phyloP scores from a whole-genome alignment of 371 early-diverging fungal species.

The Blakeslea trispora region DNA sequence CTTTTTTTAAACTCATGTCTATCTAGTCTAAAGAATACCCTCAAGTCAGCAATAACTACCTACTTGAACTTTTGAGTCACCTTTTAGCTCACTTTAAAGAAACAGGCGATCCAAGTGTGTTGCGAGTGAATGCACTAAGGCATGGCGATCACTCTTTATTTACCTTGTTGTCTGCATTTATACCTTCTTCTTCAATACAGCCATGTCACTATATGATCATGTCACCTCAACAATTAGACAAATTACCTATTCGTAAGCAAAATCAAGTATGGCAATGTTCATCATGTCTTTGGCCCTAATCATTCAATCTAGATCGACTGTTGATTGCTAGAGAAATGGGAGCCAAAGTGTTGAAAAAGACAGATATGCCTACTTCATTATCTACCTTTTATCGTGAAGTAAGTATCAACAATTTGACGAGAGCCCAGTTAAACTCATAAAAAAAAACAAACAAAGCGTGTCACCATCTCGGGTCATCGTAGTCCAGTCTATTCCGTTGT shows the following conservation, averaged over 20 bases:
- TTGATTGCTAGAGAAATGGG: conserved; percentile 39
- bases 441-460: too few relatives aligned
- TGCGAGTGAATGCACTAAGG: conserved; percentile 37
- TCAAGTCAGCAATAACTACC: conserved; percentile 27
- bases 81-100: conserved; percentile 38
- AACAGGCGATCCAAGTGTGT: conserved; percentile 33
- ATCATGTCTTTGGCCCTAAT: too few relatives aligned
- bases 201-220: conserved; percentile 31
- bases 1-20: too few relatives aligned
- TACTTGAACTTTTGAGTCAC: conserved; percentile 28
- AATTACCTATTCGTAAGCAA: conserved; percentile 32
- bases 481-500: conserved; percentile 72
- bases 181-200: conserved; percentile 20
- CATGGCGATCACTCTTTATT: conserved; percentile 47
- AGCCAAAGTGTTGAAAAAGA: conserved; percentile 20
- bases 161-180: conserved; percentile 45
- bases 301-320: conserved; percentile 37
- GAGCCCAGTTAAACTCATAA: too few relatives aligned
- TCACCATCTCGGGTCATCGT: conserved; percentile 76
- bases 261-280: too few relatives aligned
- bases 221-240: conserved; percentile 20
- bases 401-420: too few relatives aligned
- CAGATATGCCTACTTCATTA: conserved; percentile 27
- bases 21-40: conserved; percentile 35
- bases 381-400: conserved; percentile 44